Evolutionary conservation across 108 stramenopile species (phyloP).

Genomic region (Parmales sp.): DNA sequence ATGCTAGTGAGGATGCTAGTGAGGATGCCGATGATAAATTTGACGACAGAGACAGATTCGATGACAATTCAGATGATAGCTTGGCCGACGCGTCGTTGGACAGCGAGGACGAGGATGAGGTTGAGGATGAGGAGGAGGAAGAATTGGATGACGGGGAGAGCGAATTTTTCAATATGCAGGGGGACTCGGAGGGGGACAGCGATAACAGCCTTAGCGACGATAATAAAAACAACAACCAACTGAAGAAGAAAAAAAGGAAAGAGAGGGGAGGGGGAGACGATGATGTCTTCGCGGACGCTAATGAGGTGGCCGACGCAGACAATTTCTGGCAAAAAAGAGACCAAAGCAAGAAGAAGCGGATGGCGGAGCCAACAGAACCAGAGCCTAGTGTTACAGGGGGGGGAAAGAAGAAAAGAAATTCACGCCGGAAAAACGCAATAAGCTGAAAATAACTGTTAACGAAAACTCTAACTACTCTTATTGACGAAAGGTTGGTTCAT

Average conservation of each 20-base stretch:
- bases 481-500: constrained; percentile 74
- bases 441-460: too few species aligned
- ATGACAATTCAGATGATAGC: constrained; percentile 4
- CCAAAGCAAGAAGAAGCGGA: too few species aligned
- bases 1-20: constrained; percentile 31
- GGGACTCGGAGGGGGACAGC: constrained; percentile 38
- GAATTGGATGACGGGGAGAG: neutral
- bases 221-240: neutral
- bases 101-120: constrained; percentile 8
- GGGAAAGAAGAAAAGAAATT: too few species aligned
- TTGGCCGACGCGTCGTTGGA: constrained; percentile 6
- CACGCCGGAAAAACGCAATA: too few species aligned
- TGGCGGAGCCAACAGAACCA: too few species aligned
- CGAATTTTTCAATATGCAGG: constrained; percentile 20
- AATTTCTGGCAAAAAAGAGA: neutral
- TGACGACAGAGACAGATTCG: constrained; percentile 16
- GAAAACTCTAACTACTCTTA: too few species aligned
- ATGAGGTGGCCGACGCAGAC: neutral
- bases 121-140: constrained; percentile 24
- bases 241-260: neutral
- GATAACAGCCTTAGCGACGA: neutral
- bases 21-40: constrained; percentile 29
- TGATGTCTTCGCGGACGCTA: neutral
- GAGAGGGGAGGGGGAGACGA: neutral
- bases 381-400: too few species aligned